Evolutionary conservation across 1,284 basidiomycete genomes (phyloP).

Genomic region (Ganoderma multipileum): DNA sequence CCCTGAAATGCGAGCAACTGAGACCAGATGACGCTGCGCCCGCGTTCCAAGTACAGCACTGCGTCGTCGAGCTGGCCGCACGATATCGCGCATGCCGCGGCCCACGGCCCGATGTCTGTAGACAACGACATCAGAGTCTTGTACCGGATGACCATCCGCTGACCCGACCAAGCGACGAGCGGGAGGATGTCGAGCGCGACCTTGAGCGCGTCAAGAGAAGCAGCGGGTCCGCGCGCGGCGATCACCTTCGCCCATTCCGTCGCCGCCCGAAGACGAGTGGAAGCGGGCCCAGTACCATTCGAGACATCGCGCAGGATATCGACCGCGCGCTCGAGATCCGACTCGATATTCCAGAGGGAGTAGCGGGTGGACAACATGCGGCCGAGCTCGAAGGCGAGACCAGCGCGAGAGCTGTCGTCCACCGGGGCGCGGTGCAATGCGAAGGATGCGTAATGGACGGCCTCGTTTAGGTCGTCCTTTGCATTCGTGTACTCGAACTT

Average conservation of each 20-base stretch:
- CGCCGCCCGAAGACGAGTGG: conserved; percentile 14
- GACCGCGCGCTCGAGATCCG: not conserved
- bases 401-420: not conserved
- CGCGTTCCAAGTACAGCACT: too few relatives aligned
- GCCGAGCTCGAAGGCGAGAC: not conserved
- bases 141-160: conserved; percentile 19
- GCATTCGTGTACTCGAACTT: conserved; percentile 4
- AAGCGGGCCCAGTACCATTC: not conserved
- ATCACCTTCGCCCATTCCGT: not conserved
- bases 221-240: too few relatives aligned
- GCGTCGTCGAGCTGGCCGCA: conserved; percentile 10
- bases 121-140: conserved; percentile 7
- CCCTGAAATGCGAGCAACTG: too few relatives aligned
- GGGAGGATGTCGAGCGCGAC: too few relatives aligned
- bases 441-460: not conserved
- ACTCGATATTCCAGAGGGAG: too few relatives aligned
- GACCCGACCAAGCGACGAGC: too few relatives aligned
- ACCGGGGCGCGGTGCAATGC: not conserved
- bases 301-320: conserved; percentile 9
- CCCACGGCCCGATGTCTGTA: conserved; percentile 16
- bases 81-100: conserved; percentile 18
- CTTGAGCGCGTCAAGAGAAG: too few relatives aligned
- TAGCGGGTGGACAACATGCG: not conserved
- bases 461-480: conserved; percentile 10
- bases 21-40: too few relatives aligned